These are phyloP conservation scores for Tanacetum coccineum DNA, from an alignment of 129 eudicot species.

Conservation along the genomic window DNA sequence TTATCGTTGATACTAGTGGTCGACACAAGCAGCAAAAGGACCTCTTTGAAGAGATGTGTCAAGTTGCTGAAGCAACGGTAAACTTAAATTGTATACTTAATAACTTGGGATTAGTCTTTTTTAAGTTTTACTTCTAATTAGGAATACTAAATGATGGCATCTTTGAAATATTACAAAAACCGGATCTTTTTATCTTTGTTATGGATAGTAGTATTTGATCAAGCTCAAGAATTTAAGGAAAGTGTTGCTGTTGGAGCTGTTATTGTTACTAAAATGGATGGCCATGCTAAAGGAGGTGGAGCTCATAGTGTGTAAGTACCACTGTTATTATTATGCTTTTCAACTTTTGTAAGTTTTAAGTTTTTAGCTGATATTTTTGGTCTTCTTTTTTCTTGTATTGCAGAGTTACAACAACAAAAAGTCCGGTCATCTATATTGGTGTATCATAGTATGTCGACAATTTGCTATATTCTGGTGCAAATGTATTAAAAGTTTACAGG, in stretches of 20 bases:
- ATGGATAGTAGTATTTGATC: conserved; percentile 99
- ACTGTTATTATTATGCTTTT: background rate
- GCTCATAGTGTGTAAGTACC: conserved; percentile 96
- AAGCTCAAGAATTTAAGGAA: conserved; percentile 93
- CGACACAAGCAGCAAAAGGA: conserved; percentile 89
- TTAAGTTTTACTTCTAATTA: background rate
- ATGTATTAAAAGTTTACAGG: no score
- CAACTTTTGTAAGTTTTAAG: background rate
- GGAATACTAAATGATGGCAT: conserved; percentile 7
- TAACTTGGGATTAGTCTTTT: background rate
- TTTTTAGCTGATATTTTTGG: background rate
- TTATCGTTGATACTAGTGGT: conserved; percentile 96
- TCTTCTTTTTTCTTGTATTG: background rate
- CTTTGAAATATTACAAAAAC: conserved; percentile 54
- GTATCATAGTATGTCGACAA: background rate
- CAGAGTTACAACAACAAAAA: conserved; percentile 97
- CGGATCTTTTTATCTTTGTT: conserved; percentile 90
- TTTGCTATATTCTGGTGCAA: no score
- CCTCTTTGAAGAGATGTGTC: conserved; percentile 97
- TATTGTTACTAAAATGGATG: conserved; percentile 93
- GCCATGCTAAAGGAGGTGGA: conserved; percentile 99
- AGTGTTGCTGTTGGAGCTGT: conserved; percentile 99
- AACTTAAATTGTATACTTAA: conserved; percentile 5
- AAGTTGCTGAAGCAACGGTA: conserved; percentile 96
- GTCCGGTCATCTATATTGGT: conserved; percentile 73